phyloP scores from a whole-genome alignment of 257 asterid species.

The Agastache rugosa region DNA sequence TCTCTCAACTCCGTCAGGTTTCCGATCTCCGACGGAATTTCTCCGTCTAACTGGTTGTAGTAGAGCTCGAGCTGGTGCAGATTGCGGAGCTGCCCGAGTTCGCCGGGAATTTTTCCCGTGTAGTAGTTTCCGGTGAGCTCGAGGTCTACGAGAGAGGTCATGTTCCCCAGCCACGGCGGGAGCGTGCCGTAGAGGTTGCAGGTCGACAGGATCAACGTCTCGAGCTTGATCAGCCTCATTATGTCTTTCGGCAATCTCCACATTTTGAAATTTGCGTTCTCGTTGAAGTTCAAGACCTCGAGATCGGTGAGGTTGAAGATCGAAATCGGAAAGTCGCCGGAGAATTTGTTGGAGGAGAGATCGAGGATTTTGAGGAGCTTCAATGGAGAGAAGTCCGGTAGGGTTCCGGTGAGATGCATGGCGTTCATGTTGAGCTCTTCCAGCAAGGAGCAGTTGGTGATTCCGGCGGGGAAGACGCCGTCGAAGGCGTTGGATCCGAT shows the following conservation, averaged over 20 bases:
- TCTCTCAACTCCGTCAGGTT: constrained; percentile 69
- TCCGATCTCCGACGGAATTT: constrained; percentile 79
- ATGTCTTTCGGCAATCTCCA: constrained; percentile 77
- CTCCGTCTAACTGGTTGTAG: constrained; percentile 74
- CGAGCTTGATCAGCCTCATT: constrained; percentile 51
- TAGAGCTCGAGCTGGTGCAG: constrained; percentile 84
- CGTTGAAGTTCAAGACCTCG: constrained; percentile 62
- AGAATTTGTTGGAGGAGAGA: constrained; percentile 65
- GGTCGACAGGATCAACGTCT: constrained; percentile 58
- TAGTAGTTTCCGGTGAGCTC: constrained; percentile 76
- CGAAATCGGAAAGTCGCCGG: constrained; percentile 79
- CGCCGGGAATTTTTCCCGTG: constrained; percentile 62
- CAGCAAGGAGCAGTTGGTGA: constrained; percentile 61
- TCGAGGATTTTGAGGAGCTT: constrained; percentile 55
- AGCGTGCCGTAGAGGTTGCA: constrained; percentile 69
- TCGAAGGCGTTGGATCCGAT: constrained; percentile 55
- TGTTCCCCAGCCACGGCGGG: constrained; percentile 65
- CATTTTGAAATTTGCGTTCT: constrained; percentile 47
- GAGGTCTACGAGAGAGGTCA: constrained; percentile 78
- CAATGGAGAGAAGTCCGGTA: constrained; percentile 77
- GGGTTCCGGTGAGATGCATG: constrained; percentile 50
- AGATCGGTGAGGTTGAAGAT: constrained; percentile 71
- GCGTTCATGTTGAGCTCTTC: constrained; percentile 64
- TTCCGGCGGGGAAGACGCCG: constrained; percentile 63
- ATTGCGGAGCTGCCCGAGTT: constrained; percentile 61